These are phyloP conservation scores for Colletotrichum graminicola DNA, from an alignment of 2,329 filamentous ascomycete species.

Conservation along the genomic window DNA sequence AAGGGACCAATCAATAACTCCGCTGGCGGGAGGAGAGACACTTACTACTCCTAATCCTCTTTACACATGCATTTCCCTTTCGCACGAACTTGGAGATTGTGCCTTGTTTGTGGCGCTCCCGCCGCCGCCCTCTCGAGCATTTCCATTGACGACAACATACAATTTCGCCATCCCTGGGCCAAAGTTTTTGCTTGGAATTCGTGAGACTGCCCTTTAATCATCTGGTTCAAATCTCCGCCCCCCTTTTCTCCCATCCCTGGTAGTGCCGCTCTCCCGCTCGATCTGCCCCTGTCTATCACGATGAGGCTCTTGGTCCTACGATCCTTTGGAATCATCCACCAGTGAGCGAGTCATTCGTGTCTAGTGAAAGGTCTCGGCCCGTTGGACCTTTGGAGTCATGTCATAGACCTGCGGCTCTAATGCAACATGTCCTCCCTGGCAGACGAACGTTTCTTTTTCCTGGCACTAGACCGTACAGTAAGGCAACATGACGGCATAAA, in stretches of 20 bases:
- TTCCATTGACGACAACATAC: constrained; percentile 14
- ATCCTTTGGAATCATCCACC: neutral
- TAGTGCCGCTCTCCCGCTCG: neutral
- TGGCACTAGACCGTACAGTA: neutral
- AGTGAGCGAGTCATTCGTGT: constrained; percentile 16
- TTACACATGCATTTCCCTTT: constrained; percentile 21
- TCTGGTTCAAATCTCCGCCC: neutral
- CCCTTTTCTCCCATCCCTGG: neutral
- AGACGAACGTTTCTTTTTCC: constrained; percentile 25
- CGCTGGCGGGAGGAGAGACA: constrained; percentile 2
- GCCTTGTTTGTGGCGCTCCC: constrained; percentile 21
- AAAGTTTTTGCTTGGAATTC: constrained; percentile 3
- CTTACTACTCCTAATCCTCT: neutral
- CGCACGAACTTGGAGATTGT: constrained; percentile 20
- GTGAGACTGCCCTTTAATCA: neutral
- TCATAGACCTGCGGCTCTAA: constrained; percentile 8
- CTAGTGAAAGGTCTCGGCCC: constrained; percentile 13
- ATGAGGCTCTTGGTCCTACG: constrained; percentile 15
- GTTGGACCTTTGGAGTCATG: neutral
- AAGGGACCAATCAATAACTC: constrained; percentile 34
- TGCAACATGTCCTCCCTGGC: constrained; percentile 17
- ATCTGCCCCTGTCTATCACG: constrained; percentile 37
- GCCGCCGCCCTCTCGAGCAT: constrained; percentile 28
- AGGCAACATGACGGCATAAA: constrained; percentile 1
- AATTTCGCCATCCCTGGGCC: constrained; percentile 18